Base-by-base conservation (phyloP, 1,284 basidiomycete genomes). In the Cryptococcus sp. region DNA sequence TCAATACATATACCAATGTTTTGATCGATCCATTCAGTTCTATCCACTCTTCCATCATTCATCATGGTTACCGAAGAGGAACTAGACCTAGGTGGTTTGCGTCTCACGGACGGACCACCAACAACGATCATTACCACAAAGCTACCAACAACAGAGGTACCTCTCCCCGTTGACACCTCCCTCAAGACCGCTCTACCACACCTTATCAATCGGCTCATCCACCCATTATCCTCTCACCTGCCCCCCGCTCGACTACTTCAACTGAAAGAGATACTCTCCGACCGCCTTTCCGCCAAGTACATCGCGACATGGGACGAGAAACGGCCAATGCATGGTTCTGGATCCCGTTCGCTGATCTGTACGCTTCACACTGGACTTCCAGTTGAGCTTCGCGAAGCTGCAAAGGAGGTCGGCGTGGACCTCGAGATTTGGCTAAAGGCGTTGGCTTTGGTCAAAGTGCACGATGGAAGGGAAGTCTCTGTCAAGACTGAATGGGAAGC, bases 401-500 rank as follows among this genome's bases (percentile, higher is more conserved):
- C 70, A 2, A 48, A 46, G 13, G 49, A 55, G 16, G 48, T 50
- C 14, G 68, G 58, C 1, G 60, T 76, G 2, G 66, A 72, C 32
- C 46, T 54, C 16, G 48, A 41, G 7, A 45, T 58, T 0, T 76
- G 74, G 74, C 52, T 52, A 23, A 51, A 45, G 39, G 64, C 61
- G 2, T 60, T 76, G 45, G 65, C 59, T 16, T 37, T 50, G 7
- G 53, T 46, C 7, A 55, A 54, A 22, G 45, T 32, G 2, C 48
- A 53, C 16, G 49, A 54, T 3, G 49, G 43, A 18, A 51, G 60
- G n/a, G 61, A 59, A 25, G 58, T 50, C 10, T 43, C 21, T 10
- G 48, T 52, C 36, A 59, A 52, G 36, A 64, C 61, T 19, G 64
- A 70, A 53, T 76, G 74, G 74, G 68, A 76, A 53, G 66, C 65